These are phyloP conservation scores for Pharus latifolius DNA, from an alignment of 176 grass and related monocot genomes.

Conservation along the genomic window DNA sequence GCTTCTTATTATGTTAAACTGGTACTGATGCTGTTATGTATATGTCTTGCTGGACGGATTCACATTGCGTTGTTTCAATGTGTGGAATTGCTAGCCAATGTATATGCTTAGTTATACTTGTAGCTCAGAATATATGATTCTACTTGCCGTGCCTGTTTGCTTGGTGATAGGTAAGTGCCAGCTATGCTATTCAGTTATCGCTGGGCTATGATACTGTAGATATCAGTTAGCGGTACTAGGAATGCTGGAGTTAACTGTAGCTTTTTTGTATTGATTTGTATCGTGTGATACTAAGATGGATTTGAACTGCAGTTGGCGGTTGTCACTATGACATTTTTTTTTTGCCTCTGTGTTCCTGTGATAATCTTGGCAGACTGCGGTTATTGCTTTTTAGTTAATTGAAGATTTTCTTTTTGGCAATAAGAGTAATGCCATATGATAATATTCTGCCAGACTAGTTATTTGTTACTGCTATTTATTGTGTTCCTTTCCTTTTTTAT, in stretches of 20 bases:
- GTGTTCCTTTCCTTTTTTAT: background rate
- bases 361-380: background rate
- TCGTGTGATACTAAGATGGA: background rate
- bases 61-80: background rate
- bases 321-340: background rate
- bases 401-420: background rate
- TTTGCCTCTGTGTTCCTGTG: background rate
- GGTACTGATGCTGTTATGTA: background rate
- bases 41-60: slow-evolving; percentile 1
- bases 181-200: background rate
- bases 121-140: background rate
- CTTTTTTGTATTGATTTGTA: slow-evolving; percentile 9
- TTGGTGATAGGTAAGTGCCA: background rate
- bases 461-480: background rate
- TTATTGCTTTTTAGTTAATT: background rate
- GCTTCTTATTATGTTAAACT: background rate
- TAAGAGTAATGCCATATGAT: background rate
- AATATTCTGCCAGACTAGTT: background rate
- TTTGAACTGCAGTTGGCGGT: background rate
- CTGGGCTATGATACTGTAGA: no score
- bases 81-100: background rate
- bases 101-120: background rate
- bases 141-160: background rate
- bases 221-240: slow-evolving; percentile 11
- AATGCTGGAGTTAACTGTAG: background rate